Evolutionary conservation across 352 stramenopile species (phyloP), one percentile per base, ranked within the genome.

Genomic region (Phytopythium ostracodes): DNA sequence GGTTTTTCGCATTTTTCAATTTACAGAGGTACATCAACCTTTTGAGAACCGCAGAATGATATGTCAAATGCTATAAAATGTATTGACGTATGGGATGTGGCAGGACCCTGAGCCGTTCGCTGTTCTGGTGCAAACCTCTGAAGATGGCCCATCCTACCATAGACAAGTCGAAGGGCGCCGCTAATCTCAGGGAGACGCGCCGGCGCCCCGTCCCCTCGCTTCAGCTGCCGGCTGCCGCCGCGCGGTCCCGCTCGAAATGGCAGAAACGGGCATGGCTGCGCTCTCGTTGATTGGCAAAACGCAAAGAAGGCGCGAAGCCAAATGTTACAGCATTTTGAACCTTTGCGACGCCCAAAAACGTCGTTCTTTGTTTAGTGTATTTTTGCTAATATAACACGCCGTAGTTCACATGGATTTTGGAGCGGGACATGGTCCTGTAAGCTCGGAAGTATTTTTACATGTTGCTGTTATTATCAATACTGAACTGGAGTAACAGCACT

Each of bases 51-150:
- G n/a, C n/a, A n/a, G n/a, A n/a, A n/a, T n/a, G n/a, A 3, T 6
- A 42, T 42, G 9, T 17, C 8, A 42, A 12, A 42, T 42, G 2
- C 17, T 15, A 50, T 33, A 33, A 52, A 31, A 52, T 15, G 17
- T 22, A 14, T 27, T 3, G 25, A 8, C 3, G 22, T 46, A 46
- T 8, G 1, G 17, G 15, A 22, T 46, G 17, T 6, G 2, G 15
- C 29, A 59, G 35, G 35, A 3, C 38, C 25, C 29, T 22, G 47
- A 36, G 8, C 29, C 27, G 6, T 11, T 6, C 43, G 29, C 7
- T 44, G 31, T 59, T 59, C 53, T 59, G 53, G 53, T 59, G 53
- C 53, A 46, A 59, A 47, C n/a, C n/a, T 59, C 53, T 59, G 53
- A 59, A 59, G 53, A n/a, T 47, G 20, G 33, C 33, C 53, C 33